Evolutionary conservation across 768 basidiomycete genomes (phyloP).

Genomic region (Leucocoprinus leucothites): DNA sequence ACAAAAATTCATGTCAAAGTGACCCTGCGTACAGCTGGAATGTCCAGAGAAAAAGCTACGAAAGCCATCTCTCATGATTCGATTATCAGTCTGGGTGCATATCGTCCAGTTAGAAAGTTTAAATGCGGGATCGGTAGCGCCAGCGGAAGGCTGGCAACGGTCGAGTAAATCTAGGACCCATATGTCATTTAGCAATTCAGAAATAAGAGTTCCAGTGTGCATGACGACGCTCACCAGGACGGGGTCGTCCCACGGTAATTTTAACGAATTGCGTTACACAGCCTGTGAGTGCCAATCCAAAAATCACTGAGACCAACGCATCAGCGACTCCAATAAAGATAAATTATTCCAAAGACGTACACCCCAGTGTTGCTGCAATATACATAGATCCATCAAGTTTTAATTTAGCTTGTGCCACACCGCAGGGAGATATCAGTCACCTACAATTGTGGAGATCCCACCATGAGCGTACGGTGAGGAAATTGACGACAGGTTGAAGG

Average conservation of each 20-base stretch:
- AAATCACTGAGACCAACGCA: slow-evolving; percentile 45
- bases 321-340: not conserved
- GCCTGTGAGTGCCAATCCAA: slow-evolving; percentile 75
- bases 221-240: slow-evolving; percentile 55
- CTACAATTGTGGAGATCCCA: slow-evolving; percentile 86
- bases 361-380: slow-evolving; percentile 41
- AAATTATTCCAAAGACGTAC: slow-evolving; percentile 22
- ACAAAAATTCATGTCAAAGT: slow-evolving; percentile 2
- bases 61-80: slow-evolving; percentile 77
- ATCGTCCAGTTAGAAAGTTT: slow-evolving; percentile 73
- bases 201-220: not conserved
- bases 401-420: not conserved
- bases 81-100: slow-evolving; percentile 68
- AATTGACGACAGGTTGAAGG: slow-evolving; percentile 66
- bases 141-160: slow-evolving; percentile 67
- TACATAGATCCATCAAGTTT: too few species aligned
- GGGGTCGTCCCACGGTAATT: slow-evolving; percentile 83
- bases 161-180: slow-evolving; percentile 51
- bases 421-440: slow-evolving; percentile 11
- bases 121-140: slow-evolving; percentile 63
- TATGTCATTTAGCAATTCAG: not conserved
- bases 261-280: slow-evolving; percentile 83
- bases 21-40: slow-evolving; percentile 62
- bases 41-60: slow-evolving; percentile 93
- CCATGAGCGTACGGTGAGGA: slow-evolving; percentile 71